phyloP scores from a whole-genome alignment of 2,329 filamentous ascomycete genomes.

The Phialocephala subalpina region DNA sequence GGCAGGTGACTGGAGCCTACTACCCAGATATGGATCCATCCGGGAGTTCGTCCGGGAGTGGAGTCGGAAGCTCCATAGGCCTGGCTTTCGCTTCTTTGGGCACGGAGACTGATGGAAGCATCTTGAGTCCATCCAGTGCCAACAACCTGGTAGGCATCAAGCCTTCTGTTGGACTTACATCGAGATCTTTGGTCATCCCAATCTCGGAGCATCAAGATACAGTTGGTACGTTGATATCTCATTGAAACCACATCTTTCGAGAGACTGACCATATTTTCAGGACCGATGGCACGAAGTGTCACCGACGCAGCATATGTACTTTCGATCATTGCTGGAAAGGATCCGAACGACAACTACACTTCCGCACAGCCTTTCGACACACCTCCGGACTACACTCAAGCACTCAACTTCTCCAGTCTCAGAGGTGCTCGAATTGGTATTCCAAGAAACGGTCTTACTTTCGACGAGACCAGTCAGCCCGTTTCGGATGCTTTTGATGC shows the following conservation, averaged over 20 bases:
- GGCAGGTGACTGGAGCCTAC: conserved; percentile 69
- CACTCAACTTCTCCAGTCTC: conserved; percentile 61
- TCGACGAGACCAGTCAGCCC: conserved; percentile 46
- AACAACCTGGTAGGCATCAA: conserved; percentile 75
- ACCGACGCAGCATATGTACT: conserved; percentile 70
- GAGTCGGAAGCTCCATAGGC: conserved; percentile 64
- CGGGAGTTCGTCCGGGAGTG: conserved; percentile 69
- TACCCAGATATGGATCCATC: conserved; percentile 67
- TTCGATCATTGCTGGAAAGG: conserved; percentile 67
- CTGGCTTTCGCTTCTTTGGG: conserved; percentile 66
- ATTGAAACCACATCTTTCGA: background rate
- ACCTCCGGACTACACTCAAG: conserved; percentile 66
- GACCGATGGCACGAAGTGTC: conserved; percentile 68
- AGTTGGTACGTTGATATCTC: conserved; percentile 64
- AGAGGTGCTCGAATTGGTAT: conserved; percentile 69
- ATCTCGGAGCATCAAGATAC: conserved; percentile 71
- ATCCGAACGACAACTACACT: conserved; percentile 71
- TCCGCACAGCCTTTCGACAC: conserved; percentile 61
- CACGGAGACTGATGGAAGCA: conserved; percentile 71
- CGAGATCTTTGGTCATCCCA: conserved; percentile 69
- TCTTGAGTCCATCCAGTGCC: conserved; percentile 59
- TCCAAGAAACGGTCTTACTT: conserved; percentile 63
- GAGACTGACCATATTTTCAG: conserved; percentile 46
- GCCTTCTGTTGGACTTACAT: conserved; percentile 71
- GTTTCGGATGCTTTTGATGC: conserved; percentile 62